These are phyloP conservation scores for Lachnellula willkommii DNA, from an alignment of 2,329 filamentous ascomycete species.

Conservation along the genomic window DNA sequence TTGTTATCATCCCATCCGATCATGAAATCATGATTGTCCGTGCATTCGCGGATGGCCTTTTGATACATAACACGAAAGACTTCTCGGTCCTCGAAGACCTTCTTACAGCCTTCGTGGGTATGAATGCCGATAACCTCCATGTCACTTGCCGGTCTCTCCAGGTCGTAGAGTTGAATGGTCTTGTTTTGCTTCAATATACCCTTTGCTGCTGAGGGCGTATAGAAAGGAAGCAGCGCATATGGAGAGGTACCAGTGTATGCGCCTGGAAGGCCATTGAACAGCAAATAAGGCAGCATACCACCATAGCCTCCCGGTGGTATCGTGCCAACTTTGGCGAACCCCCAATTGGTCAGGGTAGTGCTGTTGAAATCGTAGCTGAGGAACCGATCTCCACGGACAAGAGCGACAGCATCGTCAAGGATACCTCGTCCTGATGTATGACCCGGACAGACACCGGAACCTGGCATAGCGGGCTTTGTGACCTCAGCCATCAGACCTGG, in stretches of 20 bases:
- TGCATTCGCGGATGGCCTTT: conserved; percentile 36
- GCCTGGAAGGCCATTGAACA: conserved; percentile 43
- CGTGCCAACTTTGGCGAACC: conserved; percentile 39
- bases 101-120: conserved; percentile 45
- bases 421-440: conserved; percentile 42
- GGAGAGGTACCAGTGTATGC: conserved; percentile 44
- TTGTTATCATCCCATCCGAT: conserved; percentile 41
- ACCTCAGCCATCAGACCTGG: conserved; percentile 52
- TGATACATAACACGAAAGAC: conserved; percentile 46
- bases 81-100: conserved; percentile 44
- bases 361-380: conserved; percentile 45
- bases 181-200: conserved; percentile 44
- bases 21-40: conserved; percentile 43
- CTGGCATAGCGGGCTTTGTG: conserved; percentile 47
- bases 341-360: conserved; percentile 45
- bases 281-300: conserved; percentile 39
- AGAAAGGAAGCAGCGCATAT: conserved; percentile 46
- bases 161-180: conserved; percentile 41
- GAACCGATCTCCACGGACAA: conserved; percentile 42
- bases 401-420: conserved; percentile 43
- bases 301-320: conserved; percentile 39
- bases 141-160: conserved; percentile 37
- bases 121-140: conserved; percentile 42
- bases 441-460: conserved; percentile 41
- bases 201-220: conserved; percentile 43